These are phyloP conservation scores for Fagopyrum homotropicum DNA, from an alignment of 148 eudicot genomes.

Conservation along the genomic window DNA sequence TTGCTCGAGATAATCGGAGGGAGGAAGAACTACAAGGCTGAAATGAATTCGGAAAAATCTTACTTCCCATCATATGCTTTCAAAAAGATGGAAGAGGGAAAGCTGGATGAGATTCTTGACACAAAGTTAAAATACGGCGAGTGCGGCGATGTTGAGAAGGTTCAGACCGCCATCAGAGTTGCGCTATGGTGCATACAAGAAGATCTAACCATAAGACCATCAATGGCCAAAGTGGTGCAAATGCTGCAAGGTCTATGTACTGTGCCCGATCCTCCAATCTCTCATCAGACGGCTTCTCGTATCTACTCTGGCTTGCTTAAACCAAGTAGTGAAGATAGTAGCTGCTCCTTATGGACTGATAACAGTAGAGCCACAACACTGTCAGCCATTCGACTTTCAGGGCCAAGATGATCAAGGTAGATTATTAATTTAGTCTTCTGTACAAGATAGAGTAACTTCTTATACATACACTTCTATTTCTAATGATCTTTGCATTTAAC, in stretches of 20 bases:
- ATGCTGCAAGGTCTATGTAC: conserved; percentile 82
- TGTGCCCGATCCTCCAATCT: conserved; percentile 68
- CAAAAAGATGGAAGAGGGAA: conserved; percentile 93
- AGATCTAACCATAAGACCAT: conserved; percentile 68
- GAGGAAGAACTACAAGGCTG: conserved; percentile 66
- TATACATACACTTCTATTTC: not conserved
- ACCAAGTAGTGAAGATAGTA: conserved; percentile 42
- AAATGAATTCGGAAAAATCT: conserved; percentile 57
- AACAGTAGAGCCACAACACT: conserved; percentile 1
- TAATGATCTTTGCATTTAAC: not conserved
- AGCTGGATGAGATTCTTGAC: conserved; percentile 57
- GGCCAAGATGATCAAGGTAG: conserved; percentile 11
- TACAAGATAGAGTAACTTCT: not conserved
- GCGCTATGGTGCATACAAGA: conserved; percentile 98
- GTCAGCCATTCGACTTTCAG: conserved; percentile 9
- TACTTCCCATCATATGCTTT: conserved; percentile 83
- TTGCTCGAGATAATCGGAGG: conserved; percentile 89
- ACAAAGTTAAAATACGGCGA: conserved; percentile 31
- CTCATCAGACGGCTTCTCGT: conserved; percentile 57
- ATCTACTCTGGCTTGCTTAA: conserved; percentile 52
- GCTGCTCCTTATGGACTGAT: conserved; percentile 11
- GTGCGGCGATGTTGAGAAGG: conserved; percentile 48
- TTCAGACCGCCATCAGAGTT: conserved; percentile 54
- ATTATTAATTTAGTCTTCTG: not conserved
- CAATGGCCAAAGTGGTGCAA: conserved; percentile 89